Evolutionary conservation across 106 monocot species (phyloP), one percentile per base, ranked within the genome.

Genomic region (Dendrobium catenatum): DNA sequence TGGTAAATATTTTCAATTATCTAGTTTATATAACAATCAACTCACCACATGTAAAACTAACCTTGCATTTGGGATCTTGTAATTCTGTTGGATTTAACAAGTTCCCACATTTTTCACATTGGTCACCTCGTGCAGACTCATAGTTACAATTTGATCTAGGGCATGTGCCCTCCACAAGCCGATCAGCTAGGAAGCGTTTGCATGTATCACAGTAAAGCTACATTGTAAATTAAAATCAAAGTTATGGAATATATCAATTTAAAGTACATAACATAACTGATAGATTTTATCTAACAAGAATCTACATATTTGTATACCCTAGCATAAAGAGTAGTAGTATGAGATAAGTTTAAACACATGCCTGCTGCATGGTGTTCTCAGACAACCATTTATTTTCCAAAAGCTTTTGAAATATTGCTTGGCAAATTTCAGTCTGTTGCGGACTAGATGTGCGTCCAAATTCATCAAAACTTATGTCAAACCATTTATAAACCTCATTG

Each of bases 91-190:
- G 94, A 79, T 98, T 98, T 77, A 94, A 86, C 78, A 94, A 81
- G 46, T 93, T 93, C 43, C 97, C 95, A 86, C 97, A 98, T 18
- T 88, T 98, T 77, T 98, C 97, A 88, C 97, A 98, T 73, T 94
- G 97, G 46, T 98, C 97, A 56, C 97, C 97, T 68, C 94, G 43
- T 43, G 97, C 97, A 79, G 91, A 91, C 0, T 93, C 89, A 49
- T 95, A 89, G 74, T 91, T 87, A 84, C 97, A 98, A 64, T 78
- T 79, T 37, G 83, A 77, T 7, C 86, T 92, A 68, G 97, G 97
- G 55, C 97, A 95, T 47, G 83, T 85, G n/a, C 97, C 97, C 83
- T 98, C 97, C 64, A 98, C 94, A 55, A 98, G 86, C 77, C 97
- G 85, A 82, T 98, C 97, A 75, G 94, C 97, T 76, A 98, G 86